Conservation (phyloP, 768 basidiomycete genomes). For the Mycena vitilis region DNA sequence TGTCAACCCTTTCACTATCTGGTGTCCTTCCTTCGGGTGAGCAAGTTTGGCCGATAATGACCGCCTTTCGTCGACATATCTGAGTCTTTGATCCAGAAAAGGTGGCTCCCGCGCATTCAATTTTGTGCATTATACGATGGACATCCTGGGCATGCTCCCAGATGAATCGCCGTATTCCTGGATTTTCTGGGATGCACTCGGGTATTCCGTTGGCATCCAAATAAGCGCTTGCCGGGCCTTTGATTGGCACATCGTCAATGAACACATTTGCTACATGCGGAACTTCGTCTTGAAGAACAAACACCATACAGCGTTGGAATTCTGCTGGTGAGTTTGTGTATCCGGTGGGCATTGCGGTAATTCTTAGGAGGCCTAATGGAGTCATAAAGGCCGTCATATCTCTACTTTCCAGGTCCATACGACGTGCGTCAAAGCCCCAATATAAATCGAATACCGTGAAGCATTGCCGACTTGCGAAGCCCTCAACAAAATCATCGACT, state of each 20-base stretch:
- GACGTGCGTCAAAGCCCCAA: constrained; percentile 35
- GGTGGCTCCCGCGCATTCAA: constrained; percentile 44
- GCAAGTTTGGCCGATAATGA: constrained; percentile 44
- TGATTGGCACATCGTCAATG: constrained; percentile 47
- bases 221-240: constrained; percentile 42
- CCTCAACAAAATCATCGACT: constrained; percentile 37
- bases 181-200: constrained; percentile 35
- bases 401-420: constrained; percentile 16
- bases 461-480: constrained; percentile 32
- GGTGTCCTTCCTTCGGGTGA: constrained; percentile 43
- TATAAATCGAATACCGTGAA: constrained; percentile 33
- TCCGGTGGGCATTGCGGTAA: constrained; percentile 36
- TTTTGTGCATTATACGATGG: constrained; percentile 43
- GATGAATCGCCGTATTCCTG: constrained; percentile 45
- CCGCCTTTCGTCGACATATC: constrained; percentile 35
- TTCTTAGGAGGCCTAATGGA: constrained; percentile 20
- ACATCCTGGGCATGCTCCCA: constrained; percentile 48
- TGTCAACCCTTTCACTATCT: constrained; percentile 34
- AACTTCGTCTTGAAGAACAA: constrained; percentile 47
- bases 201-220: constrained; percentile 33
- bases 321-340: constrained; percentile 39
- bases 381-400: constrained; percentile 37
- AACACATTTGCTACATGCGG: constrained; percentile 42
- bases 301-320: constrained; percentile 39
- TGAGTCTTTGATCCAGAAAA: constrained; percentile 49